A percentile compares a stretch with the other conserved stretches of the same genome.
Conservation (phyloP, 23 red algal genomes). For the Gracilaria gracilis region DNA sequence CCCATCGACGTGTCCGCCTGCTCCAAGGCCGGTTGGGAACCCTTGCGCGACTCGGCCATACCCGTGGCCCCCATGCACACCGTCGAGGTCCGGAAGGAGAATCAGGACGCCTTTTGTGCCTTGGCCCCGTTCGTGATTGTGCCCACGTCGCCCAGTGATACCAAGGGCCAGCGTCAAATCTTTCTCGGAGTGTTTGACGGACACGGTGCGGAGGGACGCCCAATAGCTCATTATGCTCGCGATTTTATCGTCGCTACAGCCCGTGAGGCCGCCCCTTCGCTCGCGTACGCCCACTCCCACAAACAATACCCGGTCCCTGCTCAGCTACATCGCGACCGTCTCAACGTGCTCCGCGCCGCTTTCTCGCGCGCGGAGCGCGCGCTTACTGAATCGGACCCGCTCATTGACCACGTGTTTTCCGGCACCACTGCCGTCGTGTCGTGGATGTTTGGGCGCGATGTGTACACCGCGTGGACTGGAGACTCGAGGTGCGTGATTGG, state of each 20-base stretch:
- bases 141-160: neutral
- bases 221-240: slow-evolving; percentile 68
- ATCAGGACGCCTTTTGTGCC: slow-evolving; percentile 81
- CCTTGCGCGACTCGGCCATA: slow-evolving; percentile 36
- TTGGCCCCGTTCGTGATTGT: slow-evolving; percentile 51
- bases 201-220: slow-evolving; percentile 74
- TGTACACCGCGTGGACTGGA: slow-evolving; percentile 87
- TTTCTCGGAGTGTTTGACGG: slow-evolving; percentile 81
- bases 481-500: slow-evolving; percentile 95
- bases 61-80: slow-evolving; percentile 51
- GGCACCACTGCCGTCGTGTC: slow-evolving; percentile 90
- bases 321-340: slow-evolving; percentile 29
- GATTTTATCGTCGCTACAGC: slow-evolving; percentile 50
- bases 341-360: slow-evolving; percentile 55
- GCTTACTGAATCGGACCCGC: slow-evolving; percentile 37
- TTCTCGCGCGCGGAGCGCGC: slow-evolving; percentile 58
- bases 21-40: slow-evolving; percentile 83
- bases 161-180: slow-evolving; percentile 51
- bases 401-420: slow-evolving; percentile 82
- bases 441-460: slow-evolving; percentile 78
- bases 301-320: slow-evolving; percentile 28
- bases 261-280: slow-evolving; percentile 44
- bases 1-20: slow-evolving; percentile 64
- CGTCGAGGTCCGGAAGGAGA: slow-evolving; percentile 87
- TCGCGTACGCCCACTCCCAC: neutral